Percentiles rank a stretch among this genome's conserved stretches.
These are phyloP conservation scores for Anacardium occidentale DNA, from an alignment of 345 rosid species.

Conservation along the genomic window DNA sequence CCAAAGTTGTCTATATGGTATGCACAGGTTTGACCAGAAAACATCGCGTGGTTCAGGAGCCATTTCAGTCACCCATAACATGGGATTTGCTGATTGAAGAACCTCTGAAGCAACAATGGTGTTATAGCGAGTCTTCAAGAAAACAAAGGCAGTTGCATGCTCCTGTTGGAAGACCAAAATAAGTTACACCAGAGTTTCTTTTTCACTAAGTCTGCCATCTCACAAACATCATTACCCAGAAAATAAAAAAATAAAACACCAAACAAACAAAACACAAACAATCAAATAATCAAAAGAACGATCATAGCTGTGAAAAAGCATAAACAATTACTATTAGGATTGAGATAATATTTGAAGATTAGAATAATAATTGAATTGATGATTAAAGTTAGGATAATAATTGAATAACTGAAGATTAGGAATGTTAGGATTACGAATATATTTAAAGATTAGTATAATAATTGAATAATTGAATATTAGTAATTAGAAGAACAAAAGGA, in stretches of 20 bases:
- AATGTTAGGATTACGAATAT: too few species aligned
- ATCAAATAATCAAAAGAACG: not conserved
- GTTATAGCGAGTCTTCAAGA: conserved; percentile 81
- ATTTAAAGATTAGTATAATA: too few species aligned
- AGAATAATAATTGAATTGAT: too few species aligned
- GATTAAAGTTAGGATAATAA: too few species aligned
- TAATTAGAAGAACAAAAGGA: too few species aligned
- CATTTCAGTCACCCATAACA: conserved; percentile 86
- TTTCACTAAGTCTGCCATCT: not conserved
- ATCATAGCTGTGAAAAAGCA: not conserved
- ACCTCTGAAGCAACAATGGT: conserved; percentile 75
- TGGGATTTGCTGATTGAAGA: conserved; percentile 85
- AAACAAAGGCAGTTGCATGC: conserved; percentile 86
- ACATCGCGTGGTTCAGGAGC: conserved; percentile 97
- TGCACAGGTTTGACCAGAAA: conserved; percentile 78
- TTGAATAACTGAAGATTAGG: too few species aligned
- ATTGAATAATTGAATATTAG: too few species aligned
- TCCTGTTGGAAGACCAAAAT: conserved; percentile 50
- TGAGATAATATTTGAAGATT: too few species aligned
- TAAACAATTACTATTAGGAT: too few species aligned
- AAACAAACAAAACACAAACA: not conserved
- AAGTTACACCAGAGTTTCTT: not conserved
- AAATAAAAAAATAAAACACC: conserved; percentile 5
- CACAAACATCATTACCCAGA: conserved; percentile 10
- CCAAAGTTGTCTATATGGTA: conserved; percentile 88